Conservation (phyloP, 1,139 yeast genomes). For the Pichia norvegensis region DNA sequence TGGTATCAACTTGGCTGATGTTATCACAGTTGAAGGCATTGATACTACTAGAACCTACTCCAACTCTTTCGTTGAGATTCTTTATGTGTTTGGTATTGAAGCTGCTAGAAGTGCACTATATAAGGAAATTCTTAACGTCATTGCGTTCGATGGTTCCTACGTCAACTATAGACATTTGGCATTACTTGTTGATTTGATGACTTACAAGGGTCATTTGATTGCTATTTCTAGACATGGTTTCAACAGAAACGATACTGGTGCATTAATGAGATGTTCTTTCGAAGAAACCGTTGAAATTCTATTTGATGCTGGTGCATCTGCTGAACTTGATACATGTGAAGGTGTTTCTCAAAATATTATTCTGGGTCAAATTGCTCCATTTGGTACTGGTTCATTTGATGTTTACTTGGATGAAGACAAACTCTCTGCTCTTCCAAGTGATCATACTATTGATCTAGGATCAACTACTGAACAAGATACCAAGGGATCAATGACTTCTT, state of each 20-base stretch:
- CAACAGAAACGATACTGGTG: constrained; percentile 97
- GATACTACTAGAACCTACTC: constrained; percentile 86
- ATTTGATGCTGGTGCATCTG: constrained; percentile 96
- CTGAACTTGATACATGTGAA: constrained; percentile 95
- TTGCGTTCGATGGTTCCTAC: constrained; percentile 98
- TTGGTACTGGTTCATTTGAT: constrained; percentile 98
- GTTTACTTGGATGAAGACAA: constrained; percentile 90
- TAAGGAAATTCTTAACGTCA: constrained; percentile 90
- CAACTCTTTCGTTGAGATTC: constrained; percentile 91
- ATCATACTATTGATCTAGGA: constrained; percentile 29
- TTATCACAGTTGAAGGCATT: constrained; percentile 91
- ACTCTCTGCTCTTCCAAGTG: constrained; percentile 60
- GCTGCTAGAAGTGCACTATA: constrained; percentile 94
- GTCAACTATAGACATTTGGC: constrained; percentile 99
- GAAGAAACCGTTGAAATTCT: constrained; percentile 98
- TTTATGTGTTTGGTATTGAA: constrained; percentile 94
- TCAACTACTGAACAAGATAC: constrained; percentile 27
- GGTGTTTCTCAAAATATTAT: constrained; percentile 98
- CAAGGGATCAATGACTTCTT: constrained; percentile 94
- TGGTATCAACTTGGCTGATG: constrained; percentile 94
- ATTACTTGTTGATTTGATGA: constrained; percentile 94
- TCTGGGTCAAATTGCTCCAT: constrained; percentile 97
- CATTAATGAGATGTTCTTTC: constrained; percentile 97
- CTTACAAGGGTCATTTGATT: constrained; percentile 96
- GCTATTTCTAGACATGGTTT: constrained; percentile 99